Evolutionary conservation across 495 filamentous ascomycete species (phyloP), one percentile per base, ranked within the genome.

Genomic region (Parathielavia hyrcaniae): DNA sequence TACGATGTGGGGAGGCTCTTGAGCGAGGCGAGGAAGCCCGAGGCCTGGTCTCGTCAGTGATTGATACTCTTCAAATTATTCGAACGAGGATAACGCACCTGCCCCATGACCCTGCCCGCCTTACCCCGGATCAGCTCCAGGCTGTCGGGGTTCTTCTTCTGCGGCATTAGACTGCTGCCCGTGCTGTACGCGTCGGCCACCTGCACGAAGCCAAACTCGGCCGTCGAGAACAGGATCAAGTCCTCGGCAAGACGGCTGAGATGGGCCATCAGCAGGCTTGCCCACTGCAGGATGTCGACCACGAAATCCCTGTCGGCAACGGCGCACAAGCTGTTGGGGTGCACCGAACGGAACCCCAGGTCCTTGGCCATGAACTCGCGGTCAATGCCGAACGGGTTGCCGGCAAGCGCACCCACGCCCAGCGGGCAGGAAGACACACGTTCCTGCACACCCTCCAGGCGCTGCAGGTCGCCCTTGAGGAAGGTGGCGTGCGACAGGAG

Each of bases 281-380:
- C 88, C 89, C 91, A 97, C 75, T 95, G 89, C 78, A 97, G 85
- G 5, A 83, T 86, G 79, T 97, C 91, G 68, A 91, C 80, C 12
- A 92, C 85, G 63, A 96, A 96, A 64, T 96, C 91, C 48, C 92
- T 85, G 71, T 96, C 90, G 9, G 80, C 84, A 20, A 95, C 90
- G 23, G 83, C 86, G 61, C 82, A 83, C 83, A 97, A 83, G 10
- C 83, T 88, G 75, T 97, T 97, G 75, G 83, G 84, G 50, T 92
- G 75, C 35, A 95, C 74, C 7, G 84, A 85, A 0, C 87, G 85
- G 64, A 96, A 97, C 55, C 91, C 90, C 4, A 97, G 82, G 73
- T 97, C 91, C 67, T 86, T 80, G 11, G 90, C 88, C 79, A 97
- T 89, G 54, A 84, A 82, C 57, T 87, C 84, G n/a, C 91, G 84